Conservation (phyloP, 805 yeast genomes). For the Pichia nanzhaoensis region DNA sequence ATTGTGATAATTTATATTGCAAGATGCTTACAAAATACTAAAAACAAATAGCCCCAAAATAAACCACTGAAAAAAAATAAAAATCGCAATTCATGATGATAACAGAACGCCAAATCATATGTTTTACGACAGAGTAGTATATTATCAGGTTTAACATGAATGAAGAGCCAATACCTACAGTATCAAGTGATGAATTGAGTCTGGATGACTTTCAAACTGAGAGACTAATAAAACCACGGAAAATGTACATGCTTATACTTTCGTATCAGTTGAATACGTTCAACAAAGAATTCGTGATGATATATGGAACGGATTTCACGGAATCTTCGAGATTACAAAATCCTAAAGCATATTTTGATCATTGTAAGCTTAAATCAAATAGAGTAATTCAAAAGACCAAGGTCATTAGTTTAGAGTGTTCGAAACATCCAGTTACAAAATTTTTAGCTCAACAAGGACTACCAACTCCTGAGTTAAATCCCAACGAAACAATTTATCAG, state of each 20-base stretch:
- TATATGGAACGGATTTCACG: conserved; percentile 23
- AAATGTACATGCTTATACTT: conserved; percentile 13
- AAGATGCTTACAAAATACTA: too few relatives aligned
- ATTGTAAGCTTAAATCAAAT: conserved; percentile 11
- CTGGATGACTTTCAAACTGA: conserved; percentile 10
- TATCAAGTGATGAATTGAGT: conserved; percentile 2
- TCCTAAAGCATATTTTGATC: background rate
- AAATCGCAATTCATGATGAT: too few relatives aligned
- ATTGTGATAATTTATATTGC: background rate
- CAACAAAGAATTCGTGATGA: conserved; percentile 2
- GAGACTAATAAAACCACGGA: background rate
- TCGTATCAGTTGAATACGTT: background rate
- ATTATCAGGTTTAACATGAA: too few relatives aligned
- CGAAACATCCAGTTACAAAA: conserved; percentile 6
- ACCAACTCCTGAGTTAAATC: conserved; percentile 11
- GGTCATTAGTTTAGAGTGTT: conserved; percentile 15
- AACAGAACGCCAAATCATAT: too few relatives aligned
- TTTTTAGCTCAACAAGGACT: conserved; percentile 1
- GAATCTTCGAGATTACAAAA: conserved; percentile 4
- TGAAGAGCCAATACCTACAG: background rate
- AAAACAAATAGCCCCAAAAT: too few relatives aligned
- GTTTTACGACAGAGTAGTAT: too few relatives aligned
- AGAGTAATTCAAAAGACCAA: conserved; percentile 2
- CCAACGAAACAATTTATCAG: conserved; percentile 15
- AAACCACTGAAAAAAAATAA: too few relatives aligned